A percentile compares a stretch with the other conserved stretches of the same genome.
Conservation (phyloP, 495 filamentous ascomycete species). For the Rusavskia elegans region DNA sequence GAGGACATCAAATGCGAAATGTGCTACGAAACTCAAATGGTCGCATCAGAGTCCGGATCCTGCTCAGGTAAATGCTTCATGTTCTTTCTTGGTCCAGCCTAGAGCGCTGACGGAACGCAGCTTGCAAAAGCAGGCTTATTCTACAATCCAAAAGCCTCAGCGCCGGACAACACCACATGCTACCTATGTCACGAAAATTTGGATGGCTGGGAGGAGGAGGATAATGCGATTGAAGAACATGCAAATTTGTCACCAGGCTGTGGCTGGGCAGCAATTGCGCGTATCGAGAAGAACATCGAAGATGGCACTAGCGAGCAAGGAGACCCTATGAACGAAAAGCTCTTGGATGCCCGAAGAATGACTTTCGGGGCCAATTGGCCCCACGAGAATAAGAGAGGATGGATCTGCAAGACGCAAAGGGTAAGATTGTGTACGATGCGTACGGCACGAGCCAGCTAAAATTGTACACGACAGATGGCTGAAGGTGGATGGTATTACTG, state of each 20-base stretch:
- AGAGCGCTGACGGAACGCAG: conserved; percentile 25
- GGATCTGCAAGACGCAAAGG: conserved; percentile 76
- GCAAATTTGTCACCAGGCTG: conserved; percentile 65
- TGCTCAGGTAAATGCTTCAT: conserved; percentile 33
- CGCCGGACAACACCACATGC: conserved; percentile 77
- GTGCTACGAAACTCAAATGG: conserved; percentile 50
- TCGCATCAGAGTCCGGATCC: conserved; percentile 53
- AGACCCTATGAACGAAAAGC: conserved; percentile 52
- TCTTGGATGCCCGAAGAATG: conserved; percentile 58
- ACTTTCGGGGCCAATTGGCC: conserved; percentile 75
- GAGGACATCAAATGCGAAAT: conserved; percentile 48
- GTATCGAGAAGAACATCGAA: conserved; percentile 48
- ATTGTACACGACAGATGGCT: conserved; percentile 48
- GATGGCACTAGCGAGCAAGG: conserved; percentile 42
- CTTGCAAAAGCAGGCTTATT: conserved; percentile 84
- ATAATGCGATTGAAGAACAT: conserved; percentile 71
- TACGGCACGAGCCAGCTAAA: conserved; percentile 11
- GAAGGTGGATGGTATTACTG: conserved; percentile 89
- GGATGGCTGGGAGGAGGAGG: conserved; percentile 77
- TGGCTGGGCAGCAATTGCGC: conserved; percentile 72
- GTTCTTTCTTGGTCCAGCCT: not conserved
- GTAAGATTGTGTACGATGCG: conserved; percentile 27
- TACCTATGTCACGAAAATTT: conserved; percentile 67
- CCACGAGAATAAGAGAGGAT: conserved; percentile 74
- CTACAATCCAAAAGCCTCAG: conserved; percentile 57